Conservation (phyloP, 2,329 filamentous ascomycete genomes). For the Colletotrichum limetticola region DNA sequence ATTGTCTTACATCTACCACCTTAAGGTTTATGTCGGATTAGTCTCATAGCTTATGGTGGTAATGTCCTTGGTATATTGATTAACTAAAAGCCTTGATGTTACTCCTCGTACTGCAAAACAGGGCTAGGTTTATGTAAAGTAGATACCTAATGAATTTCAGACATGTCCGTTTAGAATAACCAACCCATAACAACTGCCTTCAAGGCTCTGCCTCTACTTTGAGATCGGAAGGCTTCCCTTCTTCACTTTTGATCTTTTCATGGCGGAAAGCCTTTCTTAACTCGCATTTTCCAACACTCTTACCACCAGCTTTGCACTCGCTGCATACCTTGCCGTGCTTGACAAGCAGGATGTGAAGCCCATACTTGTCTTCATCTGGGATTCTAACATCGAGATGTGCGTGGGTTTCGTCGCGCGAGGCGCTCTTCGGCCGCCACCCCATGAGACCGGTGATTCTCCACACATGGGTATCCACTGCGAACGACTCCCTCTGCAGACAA, state of each 20-base stretch:
- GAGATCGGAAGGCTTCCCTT: background rate
- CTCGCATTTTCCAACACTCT: slow-evolving; percentile 50
- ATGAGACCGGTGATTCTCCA: slow-evolving; percentile 59
- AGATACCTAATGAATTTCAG: too few relatives aligned
- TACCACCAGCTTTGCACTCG: slow-evolving; percentile 58
- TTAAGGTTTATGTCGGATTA: too few relatives aligned
- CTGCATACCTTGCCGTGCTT: slow-evolving; percentile 57
- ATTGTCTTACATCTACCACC: too few relatives aligned
- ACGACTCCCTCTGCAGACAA: slow-evolving; percentile 57
- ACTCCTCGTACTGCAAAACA: too few relatives aligned
- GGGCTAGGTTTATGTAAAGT: too few relatives aligned
- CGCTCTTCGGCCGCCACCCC: slow-evolving; percentile 57
- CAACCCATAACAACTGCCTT: too few relatives aligned
- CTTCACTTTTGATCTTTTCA: slow-evolving; percentile 39
- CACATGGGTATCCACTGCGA: slow-evolving; percentile 66
- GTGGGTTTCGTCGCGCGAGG: slow-evolving; percentile 57
- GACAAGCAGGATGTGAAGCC: slow-evolving; percentile 60
- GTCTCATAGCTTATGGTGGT: too few relatives aligned
- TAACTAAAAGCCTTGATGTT: too few relatives aligned
- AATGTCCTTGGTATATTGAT: too few relatives aligned
- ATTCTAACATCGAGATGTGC: slow-evolving; percentile 60
- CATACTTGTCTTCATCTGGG: slow-evolving; percentile 61
- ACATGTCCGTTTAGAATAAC: too few relatives aligned
- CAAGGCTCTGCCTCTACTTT: background rate
- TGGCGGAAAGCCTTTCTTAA: slow-evolving; percentile 51